phyloP scores from a whole-genome alignment of 208 protist genomes.

The Leishmania amazonensis region DNA sequence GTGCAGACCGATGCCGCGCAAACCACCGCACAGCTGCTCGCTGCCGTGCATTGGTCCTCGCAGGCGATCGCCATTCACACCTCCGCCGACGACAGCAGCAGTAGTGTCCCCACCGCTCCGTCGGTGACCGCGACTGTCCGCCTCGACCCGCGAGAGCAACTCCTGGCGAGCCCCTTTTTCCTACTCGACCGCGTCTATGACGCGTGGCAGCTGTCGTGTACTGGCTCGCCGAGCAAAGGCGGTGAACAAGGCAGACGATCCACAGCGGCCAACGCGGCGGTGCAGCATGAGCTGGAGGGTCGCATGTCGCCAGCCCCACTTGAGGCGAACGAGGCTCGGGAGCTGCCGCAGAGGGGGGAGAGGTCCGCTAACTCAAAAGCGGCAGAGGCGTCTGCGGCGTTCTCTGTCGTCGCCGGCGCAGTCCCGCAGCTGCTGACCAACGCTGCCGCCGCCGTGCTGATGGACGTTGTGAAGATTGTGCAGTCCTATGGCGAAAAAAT shows the following conservation, averaged over 20 bases:
- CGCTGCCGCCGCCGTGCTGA: constrained; percentile 22
- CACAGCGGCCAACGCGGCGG: neutral
- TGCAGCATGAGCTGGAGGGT: neutral
- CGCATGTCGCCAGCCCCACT: neutral
- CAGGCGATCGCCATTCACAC: constrained; percentile 12
- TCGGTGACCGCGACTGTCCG: neutral
- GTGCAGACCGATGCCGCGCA: constrained; percentile 21
- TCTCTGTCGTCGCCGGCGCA: constrained; percentile 7
- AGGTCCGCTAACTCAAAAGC: constrained; percentile 1
- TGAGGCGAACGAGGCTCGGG: neutral
- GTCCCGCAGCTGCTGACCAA: constrained; percentile 19
- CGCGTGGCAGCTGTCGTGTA: constrained; percentile 9
- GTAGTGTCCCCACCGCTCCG: neutral
- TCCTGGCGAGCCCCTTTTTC: constrained; percentile 35
- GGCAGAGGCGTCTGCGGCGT: neutral
- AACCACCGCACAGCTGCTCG: constrained; percentile 12
- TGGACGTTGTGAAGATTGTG: constrained; percentile 55
- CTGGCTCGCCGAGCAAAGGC: neutral
- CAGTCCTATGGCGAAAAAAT: constrained; percentile 65
- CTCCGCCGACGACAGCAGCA: neutral
- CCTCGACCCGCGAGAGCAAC: constrained; percentile 22
- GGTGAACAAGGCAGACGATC: neutral
- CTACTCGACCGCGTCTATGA: constrained; percentile 35
- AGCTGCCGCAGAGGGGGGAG: neutral
- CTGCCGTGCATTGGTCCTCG: constrained; percentile 19